Base-by-base conservation (phyloP, 305 asterid species). In the Plantago lanceolata region DNA sequence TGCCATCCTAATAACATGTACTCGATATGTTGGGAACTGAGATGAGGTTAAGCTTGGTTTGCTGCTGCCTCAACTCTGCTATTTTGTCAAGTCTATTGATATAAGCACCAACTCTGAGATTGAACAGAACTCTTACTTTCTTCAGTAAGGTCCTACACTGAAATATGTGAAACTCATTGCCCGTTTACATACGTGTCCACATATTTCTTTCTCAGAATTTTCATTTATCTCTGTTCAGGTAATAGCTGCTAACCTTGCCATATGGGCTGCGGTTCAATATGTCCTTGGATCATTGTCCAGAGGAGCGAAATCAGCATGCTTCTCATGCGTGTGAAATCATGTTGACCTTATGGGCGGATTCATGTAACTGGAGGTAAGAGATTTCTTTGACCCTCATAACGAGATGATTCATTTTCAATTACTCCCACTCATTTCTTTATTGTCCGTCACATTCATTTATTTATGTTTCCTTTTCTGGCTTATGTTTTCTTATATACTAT, bases 301-400 rank as follows among this genome's bases (percentile, higher is more conserved):
- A 48, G 57, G 50, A 70, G 72, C 48, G 58, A 75, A 52, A 56
- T 45, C 26, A 24, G 31, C 66, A 53, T 40, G 48, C 51, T 55
- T 26, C 17, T 26, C 40, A 26, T 29, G 59, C 13, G 59, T 40
- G 26, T 56, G 15, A 45, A 43, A 54, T 48, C 63, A 29, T 63
- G 33, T 60, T 60, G 52, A 54, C 33, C 19, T 54, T 20, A 37
- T 24, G 28, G 47, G 19, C 53, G 47, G 31, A 66, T 44, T 50
- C 48, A 17, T 69, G 17, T 45, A 19, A 54, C 19, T 7, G 67
- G 50, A 63, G 70, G 79, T 70, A n/a, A 65, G 66, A 65, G 28
- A 48, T 47, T 14, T 53, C 52, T 64, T 31, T 59, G 47, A 13
- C n/a, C 47, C 16, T 40, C 57, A 35, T 17, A 48, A 35, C 35